These are phyloP conservation scores for Fraxinus cuspidata DNA, from an alignment of 257 asterid genomes.

Conservation along the genomic window DNA sequence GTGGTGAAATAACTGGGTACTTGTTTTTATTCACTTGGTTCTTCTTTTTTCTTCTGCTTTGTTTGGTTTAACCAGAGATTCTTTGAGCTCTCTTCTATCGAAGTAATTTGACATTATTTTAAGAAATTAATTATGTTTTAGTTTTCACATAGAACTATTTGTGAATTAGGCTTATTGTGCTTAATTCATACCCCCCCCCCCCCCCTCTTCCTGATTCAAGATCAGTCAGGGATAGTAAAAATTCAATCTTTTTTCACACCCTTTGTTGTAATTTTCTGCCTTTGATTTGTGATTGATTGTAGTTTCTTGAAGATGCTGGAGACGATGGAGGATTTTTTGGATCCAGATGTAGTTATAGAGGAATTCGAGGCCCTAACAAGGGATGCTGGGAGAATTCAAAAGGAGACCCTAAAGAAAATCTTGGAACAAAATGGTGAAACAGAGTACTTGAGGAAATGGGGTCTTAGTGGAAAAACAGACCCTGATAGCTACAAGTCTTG, in stretches of 20 bases:
- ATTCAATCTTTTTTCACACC: not conserved
- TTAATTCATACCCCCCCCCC: no score
- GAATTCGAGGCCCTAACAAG: slow-evolving; percentile 71
- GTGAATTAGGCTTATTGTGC: no score
- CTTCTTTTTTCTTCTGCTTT: not conserved
- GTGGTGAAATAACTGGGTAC: not conserved
- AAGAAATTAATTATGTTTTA: no score
- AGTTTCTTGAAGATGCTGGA: slow-evolving; percentile 52
- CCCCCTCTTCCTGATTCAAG: no score
- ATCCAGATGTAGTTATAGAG: slow-evolving; percentile 59
- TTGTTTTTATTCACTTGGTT: not conserved
- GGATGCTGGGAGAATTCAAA: slow-evolving; percentile 75
- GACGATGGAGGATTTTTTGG: slow-evolving; percentile 56
- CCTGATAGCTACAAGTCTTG: slow-evolving; percentile 57
- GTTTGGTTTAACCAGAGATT: slow-evolving; percentile 30
- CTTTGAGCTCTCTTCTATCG: no score
- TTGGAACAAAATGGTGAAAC: slow-evolving; percentile 76
- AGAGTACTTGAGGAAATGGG: slow-evolving; percentile 73
- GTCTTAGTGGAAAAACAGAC: slow-evolving; percentile 74
- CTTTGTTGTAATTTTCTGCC: not conserved
- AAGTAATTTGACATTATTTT: no score
- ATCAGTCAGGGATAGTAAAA: no score
- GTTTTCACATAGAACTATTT: no score
- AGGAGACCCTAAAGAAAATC: slow-evolving; percentile 67
- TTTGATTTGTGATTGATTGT: slow-evolving; percentile 15